phyloP scores from a whole-genome alignment of 2,329 filamentous ascomycete species.

The Aspergillus luchuensis region DNA sequence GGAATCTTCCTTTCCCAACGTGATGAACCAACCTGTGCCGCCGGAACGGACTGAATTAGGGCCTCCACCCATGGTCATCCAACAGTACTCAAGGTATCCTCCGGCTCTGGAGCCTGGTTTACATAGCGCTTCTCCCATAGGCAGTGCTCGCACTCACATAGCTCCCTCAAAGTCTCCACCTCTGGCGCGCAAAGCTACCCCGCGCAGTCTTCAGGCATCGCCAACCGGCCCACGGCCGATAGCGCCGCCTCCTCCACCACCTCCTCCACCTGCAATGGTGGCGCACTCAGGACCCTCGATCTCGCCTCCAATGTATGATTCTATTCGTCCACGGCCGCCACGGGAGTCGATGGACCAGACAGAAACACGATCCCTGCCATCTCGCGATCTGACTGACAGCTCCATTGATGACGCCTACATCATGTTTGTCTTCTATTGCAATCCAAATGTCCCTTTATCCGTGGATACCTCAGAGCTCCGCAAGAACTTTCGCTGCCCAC shows the following conservation, averaged over 20 bases:
- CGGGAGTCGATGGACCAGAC: slow-evolving; percentile 42
- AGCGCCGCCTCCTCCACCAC: slow-evolving; percentile 23
- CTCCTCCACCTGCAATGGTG: slow-evolving; percentile 3
- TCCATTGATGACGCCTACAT: slow-evolving; percentile 82
- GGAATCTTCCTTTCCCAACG: slow-evolving; percentile 35
- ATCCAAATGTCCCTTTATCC: slow-evolving; percentile 72
- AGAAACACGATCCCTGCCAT: slow-evolving; percentile 61
- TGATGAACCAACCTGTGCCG: slow-evolving; percentile 28
- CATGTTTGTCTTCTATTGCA: slow-evolving; percentile 85
- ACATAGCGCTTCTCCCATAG: slow-evolving; percentile 41
- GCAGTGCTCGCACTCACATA: slow-evolving; percentile 37
- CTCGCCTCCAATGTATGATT: slow-evolving; percentile 43
- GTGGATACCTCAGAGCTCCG: slow-evolving; percentile 71
- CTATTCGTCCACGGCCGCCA: slow-evolving; percentile 30
- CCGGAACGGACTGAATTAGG: slow-evolving; percentile 29
- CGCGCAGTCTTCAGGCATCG: slow-evolving; percentile 43
- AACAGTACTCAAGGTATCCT: slow-evolving; percentile 44
- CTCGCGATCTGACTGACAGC: slow-evolving; percentile 66
- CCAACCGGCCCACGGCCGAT: slow-evolving; percentile 36
- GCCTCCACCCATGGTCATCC: slow-evolving; percentile 35
- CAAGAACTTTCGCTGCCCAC: slow-evolving; percentile 75
- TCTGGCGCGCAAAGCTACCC: slow-evolving; percentile 41
- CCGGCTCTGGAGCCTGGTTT: slow-evolving; percentile 37
- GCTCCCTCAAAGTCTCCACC: slow-evolving; percentile 39
- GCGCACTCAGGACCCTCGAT: slow-evolving; percentile 41